These are phyloP conservation scores for Psilocybe subaeruginosa DNA, from an alignment of 768 basidiomycete species.

Conservation along the genomic window DNA sequence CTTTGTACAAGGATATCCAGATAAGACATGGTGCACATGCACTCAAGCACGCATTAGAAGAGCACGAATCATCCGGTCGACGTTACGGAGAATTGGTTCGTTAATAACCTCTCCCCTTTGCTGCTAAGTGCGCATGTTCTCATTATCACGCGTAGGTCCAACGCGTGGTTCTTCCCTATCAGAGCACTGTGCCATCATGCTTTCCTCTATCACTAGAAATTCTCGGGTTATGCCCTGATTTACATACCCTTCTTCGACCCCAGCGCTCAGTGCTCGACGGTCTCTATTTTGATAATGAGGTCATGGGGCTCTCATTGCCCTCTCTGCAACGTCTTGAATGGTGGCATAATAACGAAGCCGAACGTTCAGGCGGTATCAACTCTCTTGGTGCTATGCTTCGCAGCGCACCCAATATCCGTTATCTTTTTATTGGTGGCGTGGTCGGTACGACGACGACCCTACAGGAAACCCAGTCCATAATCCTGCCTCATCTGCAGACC, in stretches of 20 bases:
- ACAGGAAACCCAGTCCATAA: conserved; percentile 29
- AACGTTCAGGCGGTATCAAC: conserved; percentile 68
- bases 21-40: conserved; percentile 34
- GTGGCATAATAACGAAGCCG: conserved; percentile 64
- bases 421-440: conserved; percentile 58
- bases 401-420: conserved; percentile 56
- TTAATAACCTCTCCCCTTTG: conserved; percentile 1
- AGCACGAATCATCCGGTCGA: conserved; percentile 22
- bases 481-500: conserved; percentile 51
- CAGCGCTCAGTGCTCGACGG: conserved; percentile 27
- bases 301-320: conserved; percentile 44
- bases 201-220: conserved; percentile 45
- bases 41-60: conserved; percentile 29
- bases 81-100: conserved; percentile 34
- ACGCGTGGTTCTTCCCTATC: conserved; percentile 62
- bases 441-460: conserved; percentile 30
- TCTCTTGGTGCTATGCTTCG: conserved; percentile 55
- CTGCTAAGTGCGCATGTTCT: conserved; percentile 4
- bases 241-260: conserved; percentile 61
- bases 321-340: conserved; percentile 68
- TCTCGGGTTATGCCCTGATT: conserved; percentile 47
- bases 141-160: conserved; percentile 41
- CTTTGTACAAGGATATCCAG: conserved; percentile 58
- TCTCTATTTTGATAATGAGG: conserved; percentile 56
- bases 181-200: conserved; percentile 46